Evolutionary conservation across 164 flowering plant genomes (phyloP).

Genomic region (Kingdonia uniflora): DNA sequence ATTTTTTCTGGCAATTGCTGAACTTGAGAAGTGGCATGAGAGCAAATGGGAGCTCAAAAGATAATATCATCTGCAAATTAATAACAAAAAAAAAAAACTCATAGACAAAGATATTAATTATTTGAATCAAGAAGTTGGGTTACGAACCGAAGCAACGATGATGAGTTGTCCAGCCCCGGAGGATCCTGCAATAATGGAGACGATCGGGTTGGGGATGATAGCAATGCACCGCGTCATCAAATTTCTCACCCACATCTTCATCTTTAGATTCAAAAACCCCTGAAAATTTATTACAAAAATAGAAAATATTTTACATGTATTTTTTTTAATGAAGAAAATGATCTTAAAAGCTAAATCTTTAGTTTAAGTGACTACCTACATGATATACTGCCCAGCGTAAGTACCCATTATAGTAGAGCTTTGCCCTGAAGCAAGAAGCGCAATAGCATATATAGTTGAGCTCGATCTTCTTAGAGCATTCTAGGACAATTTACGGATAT

Average conservation of each 20-base stretch:
- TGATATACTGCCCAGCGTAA: conserved; percentile 81
- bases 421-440: conserved; percentile 81
- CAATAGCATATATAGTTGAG: conserved; percentile 29
- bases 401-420: conserved; percentile 87
- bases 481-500: not conserved
- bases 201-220: conserved; percentile 61
- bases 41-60: conserved; percentile 6
- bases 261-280: conserved; percentile 69
- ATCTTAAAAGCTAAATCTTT: too few relatives aligned
- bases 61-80: conserved; percentile 5
- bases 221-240: conserved; percentile 61
- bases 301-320: not conserved
- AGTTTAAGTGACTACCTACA: conserved; percentile 43
- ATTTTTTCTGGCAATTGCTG: conserved; percentile 4
- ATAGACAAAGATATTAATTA: not conserved
- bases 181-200: conserved; percentile 67
- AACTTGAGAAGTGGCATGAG: conserved; percentile 11
- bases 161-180: conserved; percentile 62
- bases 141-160: conserved; percentile 67
- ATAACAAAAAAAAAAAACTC: not conserved
- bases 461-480: not conserved
- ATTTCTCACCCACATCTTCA: conserved; percentile 64
- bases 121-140: not conserved
- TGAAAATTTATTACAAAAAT: conserved; percentile 9
- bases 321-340: not conserved